phyloP scores from a whole-genome alignment of 768 basidiomycete species.

The Lepiota brunneoincarnata region DNA sequence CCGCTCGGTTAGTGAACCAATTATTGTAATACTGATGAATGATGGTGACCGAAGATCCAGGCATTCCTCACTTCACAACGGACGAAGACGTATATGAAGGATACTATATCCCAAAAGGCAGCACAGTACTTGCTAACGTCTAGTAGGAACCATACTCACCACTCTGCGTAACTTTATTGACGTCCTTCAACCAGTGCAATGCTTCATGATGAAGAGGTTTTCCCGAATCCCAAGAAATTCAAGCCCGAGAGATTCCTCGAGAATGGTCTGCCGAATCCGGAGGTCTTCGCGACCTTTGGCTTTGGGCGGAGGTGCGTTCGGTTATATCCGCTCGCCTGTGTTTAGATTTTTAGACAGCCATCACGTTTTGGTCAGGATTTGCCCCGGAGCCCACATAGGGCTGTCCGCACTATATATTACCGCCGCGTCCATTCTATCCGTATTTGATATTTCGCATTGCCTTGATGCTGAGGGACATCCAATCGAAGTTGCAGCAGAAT shows the following conservation, averaged over 20 bases:
- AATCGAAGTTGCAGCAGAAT: slow-evolving; percentile 1
- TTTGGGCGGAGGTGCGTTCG: slow-evolving; percentile 26
- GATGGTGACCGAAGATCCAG: no score
- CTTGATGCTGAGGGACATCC: slow-evolving; percentile 1
- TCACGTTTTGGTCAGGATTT: not conserved
- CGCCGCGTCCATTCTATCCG: slow-evolving; percentile 11
- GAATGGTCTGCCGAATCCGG: slow-evolving; percentile 16
- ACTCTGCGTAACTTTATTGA: no score
- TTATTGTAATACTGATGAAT: no score
- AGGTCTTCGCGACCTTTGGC: no score
- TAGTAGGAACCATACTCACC: no score
- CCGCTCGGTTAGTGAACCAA: no score
- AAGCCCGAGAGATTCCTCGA: slow-evolving; percentile 19
- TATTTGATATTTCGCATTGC: slow-evolving; percentile 15
- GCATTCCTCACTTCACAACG: no score
- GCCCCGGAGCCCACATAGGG: slow-evolving; percentile 6
- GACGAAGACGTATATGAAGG: no score
- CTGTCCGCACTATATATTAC: not conserved
- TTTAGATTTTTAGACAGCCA: no score
- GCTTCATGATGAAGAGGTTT: slow-evolving; percentile 18
- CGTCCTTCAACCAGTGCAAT: slow-evolving; percentile 18
- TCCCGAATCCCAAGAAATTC: slow-evolving; percentile 18
- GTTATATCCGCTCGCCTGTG: not conserved
- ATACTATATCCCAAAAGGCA: no score
- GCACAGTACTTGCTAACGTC: no score